phyloP scores from a whole-genome alignment of 1,284 basidiomycete species.

The Boletus calvinii region DNA sequence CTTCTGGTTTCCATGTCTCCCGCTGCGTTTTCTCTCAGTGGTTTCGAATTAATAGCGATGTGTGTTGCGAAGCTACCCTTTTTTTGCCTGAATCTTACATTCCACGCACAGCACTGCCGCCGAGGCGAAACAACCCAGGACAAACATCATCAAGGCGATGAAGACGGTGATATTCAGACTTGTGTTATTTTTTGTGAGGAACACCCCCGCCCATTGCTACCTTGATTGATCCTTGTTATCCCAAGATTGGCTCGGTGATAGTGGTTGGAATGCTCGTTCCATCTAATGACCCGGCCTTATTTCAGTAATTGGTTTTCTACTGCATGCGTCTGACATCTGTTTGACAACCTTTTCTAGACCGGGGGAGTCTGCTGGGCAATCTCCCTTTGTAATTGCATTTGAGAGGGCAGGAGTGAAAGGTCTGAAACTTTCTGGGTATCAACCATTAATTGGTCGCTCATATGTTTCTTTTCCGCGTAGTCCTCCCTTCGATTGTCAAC shows the following conservation, averaged over 20 bases:
- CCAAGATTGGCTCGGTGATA: conserved; percentile 63
- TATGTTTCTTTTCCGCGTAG: conserved; percentile 25
- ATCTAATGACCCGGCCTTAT: conserved; percentile 60
- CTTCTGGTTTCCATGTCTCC: conserved; percentile 70
- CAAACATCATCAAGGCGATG: conserved; percentile 79
- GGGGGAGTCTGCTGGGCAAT: conserved; percentile 61
- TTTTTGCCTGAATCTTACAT: neutral
- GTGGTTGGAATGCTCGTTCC: conserved; percentile 82
- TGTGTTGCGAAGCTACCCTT: conserved; percentile 35
- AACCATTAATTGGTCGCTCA: neutral
- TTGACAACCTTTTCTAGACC: conserved; percentile 24
- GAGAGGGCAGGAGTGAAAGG: conserved; percentile 70
- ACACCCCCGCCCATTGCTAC: neutral
- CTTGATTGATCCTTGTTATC: conserved; percentile 7
- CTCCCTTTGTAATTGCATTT: conserved; percentile 85
- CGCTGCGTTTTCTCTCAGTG: conserved; percentile 83
- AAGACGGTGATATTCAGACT: conserved; percentile 80
- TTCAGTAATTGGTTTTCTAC: conserved; percentile 37
- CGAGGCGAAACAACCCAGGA: conserved; percentile 72
- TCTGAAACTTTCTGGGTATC: conserved; percentile 12
- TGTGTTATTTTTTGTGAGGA: conserved; percentile 64
- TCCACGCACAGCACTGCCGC: conserved; percentile 57
- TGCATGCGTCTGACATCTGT: conserved; percentile 1
- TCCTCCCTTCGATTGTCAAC: conserved; percentile 70
- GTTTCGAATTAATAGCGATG: conserved; percentile 81